phyloP scores from a whole-genome alignment of 1,139 yeast species.

The Insectozyma bohioensis region DNA sequence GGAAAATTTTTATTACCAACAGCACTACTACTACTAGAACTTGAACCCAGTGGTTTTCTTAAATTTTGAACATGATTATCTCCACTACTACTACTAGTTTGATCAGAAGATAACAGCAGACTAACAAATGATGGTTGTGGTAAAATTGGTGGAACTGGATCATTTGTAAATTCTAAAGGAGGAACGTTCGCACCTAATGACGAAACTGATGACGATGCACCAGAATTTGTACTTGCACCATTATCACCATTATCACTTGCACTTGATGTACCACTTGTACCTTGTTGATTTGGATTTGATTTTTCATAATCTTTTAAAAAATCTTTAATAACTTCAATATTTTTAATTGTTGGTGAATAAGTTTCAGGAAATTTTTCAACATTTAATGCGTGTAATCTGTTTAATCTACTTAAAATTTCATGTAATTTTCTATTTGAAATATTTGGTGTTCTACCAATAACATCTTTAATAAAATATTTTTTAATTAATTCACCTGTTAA shows the following conservation, averaged over 20 bases:
- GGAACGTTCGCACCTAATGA: constrained; percentile 7
- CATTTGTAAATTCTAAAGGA: constrained; percentile 5
- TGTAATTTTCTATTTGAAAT: constrained; percentile 14
- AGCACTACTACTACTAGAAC: constrained; percentile 34
- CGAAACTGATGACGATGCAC: constrained; percentile 9
- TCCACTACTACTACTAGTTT: constrained; percentile 24
- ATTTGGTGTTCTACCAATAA: constrained; percentile 11
- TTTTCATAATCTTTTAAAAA: constrained; percentile 11
- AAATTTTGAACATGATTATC: background rate
- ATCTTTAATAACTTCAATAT: constrained; percentile 11
- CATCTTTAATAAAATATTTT: constrained; percentile 10
- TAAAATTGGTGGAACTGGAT: background rate
- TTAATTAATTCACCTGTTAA: constrained; percentile 13
- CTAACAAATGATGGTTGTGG: constrained; percentile 1
- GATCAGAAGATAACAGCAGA: constrained; percentile 21
- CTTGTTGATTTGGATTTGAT: background rate
- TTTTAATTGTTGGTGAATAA: constrained; percentile 8
- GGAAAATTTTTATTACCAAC: constrained; percentile 18
- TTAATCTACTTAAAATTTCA: constrained; percentile 32
- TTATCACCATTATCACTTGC: constrained; percentile 8
- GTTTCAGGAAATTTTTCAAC: constrained; percentile 9
- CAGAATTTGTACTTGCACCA: constrained; percentile 6
- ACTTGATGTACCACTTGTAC: constrained; percentile 5
- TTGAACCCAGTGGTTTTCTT: constrained; percentile 15
- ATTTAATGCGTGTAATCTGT: constrained; percentile 26